These are phyloP conservation scores for Linnemannia schmuckeri DNA, from an alignment of 192 early-diverging fungal genomes.

Conservation along the genomic window DNA sequence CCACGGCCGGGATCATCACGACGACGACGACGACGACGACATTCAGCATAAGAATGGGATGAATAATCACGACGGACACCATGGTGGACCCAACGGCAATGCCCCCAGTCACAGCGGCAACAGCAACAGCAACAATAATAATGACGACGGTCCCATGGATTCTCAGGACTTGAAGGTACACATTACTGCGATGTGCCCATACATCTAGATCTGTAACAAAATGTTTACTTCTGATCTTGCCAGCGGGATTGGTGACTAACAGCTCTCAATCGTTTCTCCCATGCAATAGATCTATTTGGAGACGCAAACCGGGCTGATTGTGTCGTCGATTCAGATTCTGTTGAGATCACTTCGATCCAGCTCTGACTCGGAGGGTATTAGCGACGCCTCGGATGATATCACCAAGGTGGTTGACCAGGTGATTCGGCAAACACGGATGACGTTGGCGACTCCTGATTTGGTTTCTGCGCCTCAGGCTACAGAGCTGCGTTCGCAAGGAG, in stretches of 20 bases:
- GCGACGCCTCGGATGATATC: slow-evolving; percentile 67
- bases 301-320: slow-evolving; percentile 79
- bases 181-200: not conserved
- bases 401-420: slow-evolving; percentile 71
- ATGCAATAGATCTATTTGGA: slow-evolving; percentile 38
- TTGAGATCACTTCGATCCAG: slow-evolving; percentile 71
- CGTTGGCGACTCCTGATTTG: slow-evolving; percentile 57
- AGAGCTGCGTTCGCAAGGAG: slow-evolving; percentile 58
- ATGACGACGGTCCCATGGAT: slow-evolving; percentile 43
- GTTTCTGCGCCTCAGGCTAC: slow-evolving; percentile 46
- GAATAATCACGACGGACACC: not conserved
- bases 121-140: not conserved
- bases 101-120: not conserved
- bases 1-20: not conserved
- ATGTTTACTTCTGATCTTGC: not conserved
- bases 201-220: not conserved
- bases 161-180: slow-evolving; percentile 41
- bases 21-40: slow-evolving; percentile 6
- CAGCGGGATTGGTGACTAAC: not conserved
- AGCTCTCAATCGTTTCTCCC: not conserved
- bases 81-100: not conserved
- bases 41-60: not conserved
- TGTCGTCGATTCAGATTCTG: slow-evolving; percentile 83
- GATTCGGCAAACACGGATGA: slow-evolving; percentile 62
- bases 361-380: slow-evolving; percentile 67